Evolutionary conservation across 2,329 filamentous ascomycete species (phyloP).

Genomic region (Orbilia oligospora): DNA sequence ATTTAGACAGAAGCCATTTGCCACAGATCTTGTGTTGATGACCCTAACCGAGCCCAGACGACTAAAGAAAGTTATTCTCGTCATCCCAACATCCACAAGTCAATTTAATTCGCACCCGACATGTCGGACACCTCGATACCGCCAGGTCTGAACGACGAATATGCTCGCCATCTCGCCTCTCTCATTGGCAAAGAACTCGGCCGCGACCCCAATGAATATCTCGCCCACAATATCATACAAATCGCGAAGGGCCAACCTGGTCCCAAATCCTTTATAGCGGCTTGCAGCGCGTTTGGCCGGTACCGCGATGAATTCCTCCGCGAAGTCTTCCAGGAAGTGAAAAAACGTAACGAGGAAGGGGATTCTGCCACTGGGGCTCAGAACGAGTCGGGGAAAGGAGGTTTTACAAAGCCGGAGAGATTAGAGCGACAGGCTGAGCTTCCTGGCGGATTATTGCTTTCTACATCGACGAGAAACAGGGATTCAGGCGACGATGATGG

Average conservation of each 20-base stretch:
- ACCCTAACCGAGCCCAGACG: not conserved
- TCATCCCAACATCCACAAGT: slow-evolving; percentile 12
- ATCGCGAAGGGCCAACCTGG: slow-evolving; percentile 64
- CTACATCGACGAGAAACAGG: slow-evolving; percentile 52
- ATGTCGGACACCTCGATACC: slow-evolving; percentile 57
- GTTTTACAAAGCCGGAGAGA: slow-evolving; percentile 44
- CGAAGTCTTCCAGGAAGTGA: slow-evolving; percentile 63
- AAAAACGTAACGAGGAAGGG: slow-evolving; percentile 62
- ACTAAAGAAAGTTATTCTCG: slow-evolving; percentile 2
- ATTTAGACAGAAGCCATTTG: not conserved
- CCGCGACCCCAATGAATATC: slow-evolving; percentile 62
- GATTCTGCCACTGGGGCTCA: slow-evolving; percentile 17
- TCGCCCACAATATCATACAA: slow-evolving; percentile 64
- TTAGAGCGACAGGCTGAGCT: slow-evolving; percentile 58
- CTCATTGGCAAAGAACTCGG: slow-evolving; percentile 61
- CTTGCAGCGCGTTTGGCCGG: slow-evolving; percentile 63
- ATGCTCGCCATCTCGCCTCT: slow-evolving; percentile 62
- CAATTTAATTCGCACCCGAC: slow-evolving; percentile 20
- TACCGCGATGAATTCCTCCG: slow-evolving; percentile 64
- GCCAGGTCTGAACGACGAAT: slow-evolving; percentile 63
- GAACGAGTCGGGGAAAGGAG: slow-evolving; percentile 28
- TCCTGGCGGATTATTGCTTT: slow-evolving; percentile 63
- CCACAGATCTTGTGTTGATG: not conserved
- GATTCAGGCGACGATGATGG: slow-evolving; percentile 55
- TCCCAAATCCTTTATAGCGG: slow-evolving; percentile 63